Percentiles rank a stretch among this genome's conserved stretches.
Conservation (phyloP, 257 asterid genomes). For the Lithospermum erythrorhizon region DNA sequence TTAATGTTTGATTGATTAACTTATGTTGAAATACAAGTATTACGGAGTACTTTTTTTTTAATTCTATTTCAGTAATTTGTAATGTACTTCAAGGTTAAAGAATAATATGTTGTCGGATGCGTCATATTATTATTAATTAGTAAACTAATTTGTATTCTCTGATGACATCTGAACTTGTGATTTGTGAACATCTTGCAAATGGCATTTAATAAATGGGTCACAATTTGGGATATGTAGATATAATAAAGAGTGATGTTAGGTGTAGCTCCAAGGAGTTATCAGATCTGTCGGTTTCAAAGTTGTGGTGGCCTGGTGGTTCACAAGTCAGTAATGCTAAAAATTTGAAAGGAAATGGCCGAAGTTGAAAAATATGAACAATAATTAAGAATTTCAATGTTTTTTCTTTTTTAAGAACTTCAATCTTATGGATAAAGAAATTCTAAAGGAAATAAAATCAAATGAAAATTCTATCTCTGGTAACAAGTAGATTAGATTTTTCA, state of each 20-base stretch:
- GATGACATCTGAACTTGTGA: neutral
- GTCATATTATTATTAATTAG: no score
- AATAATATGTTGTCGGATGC: neutral
- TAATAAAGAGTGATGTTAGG: neutral
- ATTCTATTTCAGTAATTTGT: neutral
- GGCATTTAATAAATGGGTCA: neutral
- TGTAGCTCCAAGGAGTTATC: neutral
- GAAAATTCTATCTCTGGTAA: no score
- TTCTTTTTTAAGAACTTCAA: no score
- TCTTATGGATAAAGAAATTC: no score
- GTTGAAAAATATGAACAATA: neutral
- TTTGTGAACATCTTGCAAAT: neutral
- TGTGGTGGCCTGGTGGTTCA: no score
- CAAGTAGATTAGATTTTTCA: no score
- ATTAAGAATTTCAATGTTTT: no score
- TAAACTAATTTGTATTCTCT: neutral
- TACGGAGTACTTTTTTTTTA: no score
- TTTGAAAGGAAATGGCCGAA: neutral
- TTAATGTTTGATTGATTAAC: constrained; percentile 5
- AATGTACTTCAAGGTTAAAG: neutral
- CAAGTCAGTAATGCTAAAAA: neutral
- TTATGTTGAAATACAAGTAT: no score
- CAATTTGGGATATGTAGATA: neutral
- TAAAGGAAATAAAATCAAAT: no score
- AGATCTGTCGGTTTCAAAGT: neutral